Evolutionary conservation across 805 yeast genomes (phyloP).

Genomic region (Candida cerambycidarum): DNA sequence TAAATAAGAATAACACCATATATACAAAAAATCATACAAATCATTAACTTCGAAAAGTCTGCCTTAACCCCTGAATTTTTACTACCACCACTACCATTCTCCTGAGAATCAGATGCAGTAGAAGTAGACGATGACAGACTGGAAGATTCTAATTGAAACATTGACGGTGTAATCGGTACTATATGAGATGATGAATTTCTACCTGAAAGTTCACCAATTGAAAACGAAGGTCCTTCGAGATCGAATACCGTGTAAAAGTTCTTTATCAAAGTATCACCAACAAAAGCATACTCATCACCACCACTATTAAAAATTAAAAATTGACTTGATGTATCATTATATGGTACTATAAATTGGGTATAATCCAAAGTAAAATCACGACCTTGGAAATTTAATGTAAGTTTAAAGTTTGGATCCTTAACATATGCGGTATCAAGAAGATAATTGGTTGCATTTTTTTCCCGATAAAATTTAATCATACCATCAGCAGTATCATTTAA

Average conservation of each 20-base stretch:
- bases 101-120: conserved; percentile 1
- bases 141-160: background rate
- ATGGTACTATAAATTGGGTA: background rate
- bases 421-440: too few species aligned
- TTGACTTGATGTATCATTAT: background rate
- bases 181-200: background rate
- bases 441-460: too few species aligned
- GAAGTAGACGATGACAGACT: background rate
- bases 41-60: background rate
- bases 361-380: background rate
- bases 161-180: background rate
- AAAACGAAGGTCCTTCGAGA: background rate
- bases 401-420: too few species aligned
- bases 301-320: background rate
- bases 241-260: conserved; percentile 77
- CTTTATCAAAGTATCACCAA: conserved; percentile 71
- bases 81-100: background rate
- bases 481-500: background rate
- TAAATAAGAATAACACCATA: background rate
- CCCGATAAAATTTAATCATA: too few species aligned
- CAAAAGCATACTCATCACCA: background rate
- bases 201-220: background rate
- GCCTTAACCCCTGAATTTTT: background rate
- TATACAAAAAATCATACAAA: background rate
- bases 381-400: background rate